phyloP scores from a whole-genome alignment of 768 basidiomycete species.

The Trametes maxima region DNA sequence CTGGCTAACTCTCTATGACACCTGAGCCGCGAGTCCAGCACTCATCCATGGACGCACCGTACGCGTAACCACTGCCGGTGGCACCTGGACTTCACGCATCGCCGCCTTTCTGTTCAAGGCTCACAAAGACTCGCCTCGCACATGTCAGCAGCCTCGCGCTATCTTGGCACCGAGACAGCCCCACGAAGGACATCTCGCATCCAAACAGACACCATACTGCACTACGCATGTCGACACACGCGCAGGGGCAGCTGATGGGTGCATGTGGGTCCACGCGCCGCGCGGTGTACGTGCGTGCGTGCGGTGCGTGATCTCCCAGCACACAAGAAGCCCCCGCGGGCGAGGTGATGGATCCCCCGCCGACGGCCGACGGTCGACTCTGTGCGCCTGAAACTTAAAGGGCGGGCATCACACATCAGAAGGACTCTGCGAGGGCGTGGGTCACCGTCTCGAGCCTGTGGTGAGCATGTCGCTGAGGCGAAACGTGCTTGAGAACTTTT shows the following conservation, averaged over 20 bases:
- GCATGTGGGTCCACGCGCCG: constrained; percentile 14
- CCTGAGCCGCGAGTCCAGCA: background rate
- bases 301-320: background rate
- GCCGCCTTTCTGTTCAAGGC: too few species aligned
- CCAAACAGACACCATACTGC: background rate
- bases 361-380: background rate
- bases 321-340: too few species aligned
- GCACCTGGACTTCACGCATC: too few species aligned
- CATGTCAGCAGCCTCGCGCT: background rate
- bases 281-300: background rate
- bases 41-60: background rate
- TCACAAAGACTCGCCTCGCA: background rate
- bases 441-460: too few species aligned
- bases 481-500: too few species aligned
- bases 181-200: background rate
- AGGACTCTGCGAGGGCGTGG: too few species aligned
- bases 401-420: too few species aligned
- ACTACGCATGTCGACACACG: background rate
- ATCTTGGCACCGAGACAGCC: background rate
- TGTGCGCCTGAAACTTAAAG: too few species aligned
- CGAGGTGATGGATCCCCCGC: too few species aligned
- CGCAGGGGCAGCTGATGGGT: background rate
- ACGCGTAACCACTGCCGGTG: too few species aligned
- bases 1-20: too few species aligned
- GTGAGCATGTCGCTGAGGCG: too few species aligned